Percentiles rank a stretch among this genome's conserved stretches.
phyloP scores from a whole-genome alignment of 2,329 filamentous ascomycete genomes.

The Didymella segeticola region DNA sequence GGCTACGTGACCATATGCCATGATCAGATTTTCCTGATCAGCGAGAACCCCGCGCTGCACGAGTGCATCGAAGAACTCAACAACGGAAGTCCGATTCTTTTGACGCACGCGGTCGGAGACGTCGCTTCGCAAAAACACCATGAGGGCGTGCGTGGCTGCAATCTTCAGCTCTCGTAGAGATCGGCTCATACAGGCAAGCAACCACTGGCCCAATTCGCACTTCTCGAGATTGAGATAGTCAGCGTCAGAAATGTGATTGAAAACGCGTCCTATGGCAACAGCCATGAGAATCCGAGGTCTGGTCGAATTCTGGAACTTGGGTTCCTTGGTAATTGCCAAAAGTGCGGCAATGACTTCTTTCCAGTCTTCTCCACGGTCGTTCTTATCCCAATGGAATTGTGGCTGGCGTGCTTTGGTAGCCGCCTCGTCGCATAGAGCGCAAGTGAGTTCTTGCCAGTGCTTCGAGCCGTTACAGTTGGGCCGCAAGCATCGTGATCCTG shows the following conservation, averaged over 20 bases:
- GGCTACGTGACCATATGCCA: constrained; percentile 86
- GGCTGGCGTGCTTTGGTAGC: background rate
- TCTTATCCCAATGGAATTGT: constrained; percentile 35
- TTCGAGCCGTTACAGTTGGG: background rate
- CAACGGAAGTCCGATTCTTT: constrained; percentile 71
- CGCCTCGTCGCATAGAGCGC: constrained; percentile 36
- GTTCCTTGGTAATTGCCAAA: constrained; percentile 37
- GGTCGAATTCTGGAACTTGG: constrained; percentile 38
- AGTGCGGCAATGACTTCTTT: constrained; percentile 41
- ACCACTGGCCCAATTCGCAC: constrained; percentile 78
- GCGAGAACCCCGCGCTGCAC: constrained; percentile 72
- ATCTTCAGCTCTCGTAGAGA: constrained; percentile 85
- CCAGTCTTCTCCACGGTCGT: constrained; percentile 35
- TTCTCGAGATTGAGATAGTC: constrained; percentile 70
- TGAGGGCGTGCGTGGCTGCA: constrained; percentile 73
- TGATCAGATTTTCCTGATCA: constrained; percentile 81
- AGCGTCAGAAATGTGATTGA: constrained; percentile 68
- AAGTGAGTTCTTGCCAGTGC: constrained; percentile 25
- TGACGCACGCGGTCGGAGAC: constrained; percentile 57
- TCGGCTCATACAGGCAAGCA: constrained; percentile 80
- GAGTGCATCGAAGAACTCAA: constrained; percentile 74
- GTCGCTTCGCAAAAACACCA: constrained; percentile 66
- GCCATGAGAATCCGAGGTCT: constrained; percentile 43
- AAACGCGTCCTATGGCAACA: constrained; percentile 66
- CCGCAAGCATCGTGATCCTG: constrained; percentile 36